Evolutionary conservation across 2,329 filamentous ascomycete genomes (phyloP).

Genomic region (Didymosphaeria variabile): DNA sequence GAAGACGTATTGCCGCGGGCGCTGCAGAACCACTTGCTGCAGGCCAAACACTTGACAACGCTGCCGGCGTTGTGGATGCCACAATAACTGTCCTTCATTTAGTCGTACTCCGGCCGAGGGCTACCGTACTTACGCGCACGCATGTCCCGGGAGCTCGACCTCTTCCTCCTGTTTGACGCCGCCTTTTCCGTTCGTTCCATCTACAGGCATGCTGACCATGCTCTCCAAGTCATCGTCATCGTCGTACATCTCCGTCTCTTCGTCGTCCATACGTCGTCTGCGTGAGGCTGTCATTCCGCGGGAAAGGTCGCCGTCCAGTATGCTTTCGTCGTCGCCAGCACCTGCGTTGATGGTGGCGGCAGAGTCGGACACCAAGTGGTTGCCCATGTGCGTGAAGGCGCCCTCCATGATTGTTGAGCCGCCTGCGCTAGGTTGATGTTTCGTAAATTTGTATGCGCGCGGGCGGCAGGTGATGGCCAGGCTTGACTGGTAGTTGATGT

Average conservation of each 20-base stretch:
- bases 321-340: slow-evolving; percentile 85
- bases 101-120: slow-evolving; percentile 1
- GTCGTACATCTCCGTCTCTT: slow-evolving; percentile 82
- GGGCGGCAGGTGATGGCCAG: slow-evolving; percentile 1
- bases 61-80: slow-evolving; percentile 95
- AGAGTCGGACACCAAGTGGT: slow-evolving; percentile 85
- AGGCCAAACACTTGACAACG: slow-evolving; percentile 94
- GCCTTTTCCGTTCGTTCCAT: slow-evolving; percentile 71
- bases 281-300: slow-evolving; percentile 68
- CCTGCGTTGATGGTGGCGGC: slow-evolving; percentile 88
- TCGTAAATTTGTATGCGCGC: slow-evolving; percentile 18
- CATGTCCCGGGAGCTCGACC: slow-evolving; percentile 85
- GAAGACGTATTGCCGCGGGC: slow-evolving; percentile 95
- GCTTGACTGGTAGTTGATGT: slow-evolving; percentile 12
- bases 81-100: slow-evolving; percentile 75
- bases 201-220: slow-evolving; percentile 81
- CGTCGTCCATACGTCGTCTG: slow-evolving; percentile 76
- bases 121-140: slow-evolving; percentile 76
- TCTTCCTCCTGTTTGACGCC: slow-evolving; percentile 74
- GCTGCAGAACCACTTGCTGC: slow-evolving; percentile 99
- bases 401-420: slow-evolving; percentile 71
- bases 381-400: slow-evolving; percentile 87
- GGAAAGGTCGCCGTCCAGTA: slow-evolving; percentile 72
- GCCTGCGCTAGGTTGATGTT: slow-evolving; percentile 17
- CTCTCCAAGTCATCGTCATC: slow-evolving; percentile 79